A percentile compares a stretch with the other conserved stretches of the same genome.
These are phyloP conservation scores for Diaporthe citriasiana DNA, from an alignment of 2,329 filamentous ascomycete genomes.

Conservation along the genomic window DNA sequence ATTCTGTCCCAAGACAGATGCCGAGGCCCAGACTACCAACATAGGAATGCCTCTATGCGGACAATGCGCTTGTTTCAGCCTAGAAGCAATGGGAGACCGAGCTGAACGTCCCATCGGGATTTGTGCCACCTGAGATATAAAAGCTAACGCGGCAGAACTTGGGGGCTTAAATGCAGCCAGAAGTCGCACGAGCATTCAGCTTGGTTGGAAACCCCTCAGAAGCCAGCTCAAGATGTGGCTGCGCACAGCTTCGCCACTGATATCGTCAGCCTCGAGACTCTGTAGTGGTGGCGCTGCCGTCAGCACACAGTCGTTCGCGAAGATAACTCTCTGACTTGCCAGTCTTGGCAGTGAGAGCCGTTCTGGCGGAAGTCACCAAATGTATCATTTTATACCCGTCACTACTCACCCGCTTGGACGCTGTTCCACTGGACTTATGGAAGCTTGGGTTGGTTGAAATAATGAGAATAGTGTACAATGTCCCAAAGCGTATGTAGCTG, in stretches of 20 bases:
- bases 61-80: neutral
- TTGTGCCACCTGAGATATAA: neutral
- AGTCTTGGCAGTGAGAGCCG: neutral
- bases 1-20: neutral
- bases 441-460: no score
- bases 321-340: neutral
- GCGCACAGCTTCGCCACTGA: neutral
- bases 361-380: neutral
- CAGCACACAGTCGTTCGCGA: neutral
- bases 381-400: no score
- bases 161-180: neutral
- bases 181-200: neutral
- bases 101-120: neutral
- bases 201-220: neutral
- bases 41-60: neutral
- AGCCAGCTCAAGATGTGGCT: neutral
- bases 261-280: neutral
- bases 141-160: neutral
- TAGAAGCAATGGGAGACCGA: neutral
- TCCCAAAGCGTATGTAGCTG: neutral
- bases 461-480: neutral
- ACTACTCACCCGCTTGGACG: accelerated
- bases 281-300: neutral
- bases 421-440: neutral
- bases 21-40: neutral